Base-by-base conservation (phyloP, 148 eudicot genomes). In the Spergularia bocconei region DNA sequence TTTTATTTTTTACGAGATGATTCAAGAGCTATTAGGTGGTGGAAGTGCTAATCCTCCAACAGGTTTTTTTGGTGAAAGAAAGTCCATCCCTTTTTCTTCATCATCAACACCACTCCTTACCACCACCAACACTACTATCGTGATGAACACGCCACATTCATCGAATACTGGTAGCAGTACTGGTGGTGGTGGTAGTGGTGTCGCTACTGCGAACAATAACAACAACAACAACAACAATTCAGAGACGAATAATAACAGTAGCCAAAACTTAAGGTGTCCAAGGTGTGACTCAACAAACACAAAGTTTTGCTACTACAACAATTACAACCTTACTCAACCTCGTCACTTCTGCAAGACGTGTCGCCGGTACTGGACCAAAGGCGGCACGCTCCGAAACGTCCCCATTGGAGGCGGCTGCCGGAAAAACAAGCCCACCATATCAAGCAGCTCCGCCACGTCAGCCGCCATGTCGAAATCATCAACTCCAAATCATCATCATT, bases 301-400 rank as follows among this genome's bases (percentile, higher is more conserved):
- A 13, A 91, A 91, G 82, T 91, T 91, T 71, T 91, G 96, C 55
- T 91, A 91, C 90, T 91, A 91, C 87, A 91, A 91, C 88, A 91
- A 91, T 88, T 91, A 91, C 87, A 91, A 89, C 87, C 91, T 91
- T 80, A 89, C 96, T 15, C 96, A 91, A 71, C 96, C 96, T 0
- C 88, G 96, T 50, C 93, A 91, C 80, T 91, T 91, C 79, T 91
- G 96, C 82, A 91, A 91, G 85, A 89, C 93, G 1, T 91, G 96
- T 72, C 85, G 93, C 36, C 83, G 96, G 29, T 89, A 91, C 70
- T 91, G 96, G 96, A 91, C 96, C 5, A 91, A 89, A 74, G 96
- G 92, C 0, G 96, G 96, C 2, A 91, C 96, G 23, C 87, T 91
- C 44, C 84, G 95, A 8, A 90, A 90, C 74, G 92, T 91, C 15